These are phyloP conservation scores for Aspergillus bombycis DNA, from an alignment of 2,329 filamentous ascomycete genomes.

Conservation along the genomic window DNA sequence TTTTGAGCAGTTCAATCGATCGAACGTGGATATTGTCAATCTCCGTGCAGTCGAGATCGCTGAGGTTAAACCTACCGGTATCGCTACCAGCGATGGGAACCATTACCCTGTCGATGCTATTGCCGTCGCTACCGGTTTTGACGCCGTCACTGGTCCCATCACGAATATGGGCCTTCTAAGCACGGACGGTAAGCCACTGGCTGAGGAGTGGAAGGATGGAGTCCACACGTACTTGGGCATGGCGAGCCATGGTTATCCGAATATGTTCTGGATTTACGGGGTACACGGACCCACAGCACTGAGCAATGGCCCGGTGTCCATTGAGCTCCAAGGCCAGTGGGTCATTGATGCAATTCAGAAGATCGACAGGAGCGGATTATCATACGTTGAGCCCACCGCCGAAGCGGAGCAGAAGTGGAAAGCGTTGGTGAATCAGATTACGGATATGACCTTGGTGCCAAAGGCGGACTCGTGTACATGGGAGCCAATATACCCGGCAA, in stretches of 20 bases:
- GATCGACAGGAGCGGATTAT: constrained; percentile 50
- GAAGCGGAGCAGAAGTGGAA: constrained; percentile 57
- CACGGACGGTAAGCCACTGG: constrained; percentile 31
- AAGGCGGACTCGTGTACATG: constrained; percentile 56
- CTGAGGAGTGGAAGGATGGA: constrained; percentile 40
- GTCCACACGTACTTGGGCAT: constrained; percentile 48
- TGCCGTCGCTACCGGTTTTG: constrained; percentile 47
- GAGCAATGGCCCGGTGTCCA: constrained; percentile 57
- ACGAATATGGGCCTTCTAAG: constrained; percentile 37
- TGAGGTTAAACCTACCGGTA: constrained; percentile 43
- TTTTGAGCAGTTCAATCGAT: constrained; percentile 53
- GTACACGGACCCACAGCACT: constrained; percentile 60
- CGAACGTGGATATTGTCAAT: constrained; percentile 53
- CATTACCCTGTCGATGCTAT: constrained; percentile 43
- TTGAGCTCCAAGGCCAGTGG: constrained; percentile 61
- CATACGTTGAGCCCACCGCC: constrained; percentile 53
- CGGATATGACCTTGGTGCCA: constrained; percentile 54
- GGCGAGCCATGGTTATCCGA: constrained; percentile 48
- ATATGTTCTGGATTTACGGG: constrained; percentile 59
- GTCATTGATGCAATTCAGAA: constrained; percentile 56
- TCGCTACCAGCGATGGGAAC: constrained; percentile 43
- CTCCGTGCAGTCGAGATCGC: constrained; percentile 48
- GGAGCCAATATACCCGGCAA: constrained; percentile 61
- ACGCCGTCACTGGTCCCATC: constrained; percentile 43
- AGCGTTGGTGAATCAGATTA: constrained; percentile 49